Evolutionary conservation across 108 stramenopile species (phyloP).

Genomic region (Skeletonema menzelii): DNA sequence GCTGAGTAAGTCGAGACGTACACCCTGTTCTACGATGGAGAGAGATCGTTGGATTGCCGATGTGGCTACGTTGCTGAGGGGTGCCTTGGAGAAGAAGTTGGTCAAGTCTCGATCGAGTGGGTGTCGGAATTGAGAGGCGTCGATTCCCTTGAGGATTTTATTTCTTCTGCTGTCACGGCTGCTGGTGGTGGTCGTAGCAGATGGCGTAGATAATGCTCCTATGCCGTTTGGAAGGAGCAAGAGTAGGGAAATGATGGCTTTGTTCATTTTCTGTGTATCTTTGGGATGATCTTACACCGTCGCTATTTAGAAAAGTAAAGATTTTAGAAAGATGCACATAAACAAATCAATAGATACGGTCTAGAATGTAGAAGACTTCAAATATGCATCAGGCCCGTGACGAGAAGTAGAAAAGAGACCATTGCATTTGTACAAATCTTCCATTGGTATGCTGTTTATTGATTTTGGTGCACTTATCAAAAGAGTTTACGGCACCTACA

Average conservation of each 20-base stretch:
- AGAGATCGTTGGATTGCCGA: conserved; percentile 29
- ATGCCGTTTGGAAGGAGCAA: neutral
- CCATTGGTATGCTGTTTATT: neutral
- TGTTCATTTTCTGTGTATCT: neutral
- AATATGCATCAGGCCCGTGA: neutral
- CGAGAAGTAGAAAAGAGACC: neutral
- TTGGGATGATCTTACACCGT: no score
- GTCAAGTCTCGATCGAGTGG: conserved; percentile 56
- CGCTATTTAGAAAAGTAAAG: no score
- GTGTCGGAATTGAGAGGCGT: conserved; percentile 54
- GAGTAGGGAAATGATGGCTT: neutral
- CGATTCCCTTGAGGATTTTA: conserved; percentile 25
- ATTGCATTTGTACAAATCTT: neutral
- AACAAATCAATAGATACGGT: no score
- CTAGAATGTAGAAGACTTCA: neutral
- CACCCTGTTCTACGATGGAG: conserved; percentile 51
- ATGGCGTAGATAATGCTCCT: neutral
- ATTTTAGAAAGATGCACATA: no score
- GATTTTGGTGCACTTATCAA: neutral
- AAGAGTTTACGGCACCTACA: no score
- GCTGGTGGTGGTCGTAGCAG: neutral
- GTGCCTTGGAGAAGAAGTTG: conserved; percentile 29
- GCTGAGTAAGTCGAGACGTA: conserved; percentile 53
- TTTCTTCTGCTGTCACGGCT: neutral
- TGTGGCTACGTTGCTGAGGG: conserved; percentile 33